Percentiles rank a stretch among this genome's conserved stretches.
Evolutionary conservation across 164 flowering plant species (phyloP).

Genomic region (Tetrastigma voinierianum): DNA sequence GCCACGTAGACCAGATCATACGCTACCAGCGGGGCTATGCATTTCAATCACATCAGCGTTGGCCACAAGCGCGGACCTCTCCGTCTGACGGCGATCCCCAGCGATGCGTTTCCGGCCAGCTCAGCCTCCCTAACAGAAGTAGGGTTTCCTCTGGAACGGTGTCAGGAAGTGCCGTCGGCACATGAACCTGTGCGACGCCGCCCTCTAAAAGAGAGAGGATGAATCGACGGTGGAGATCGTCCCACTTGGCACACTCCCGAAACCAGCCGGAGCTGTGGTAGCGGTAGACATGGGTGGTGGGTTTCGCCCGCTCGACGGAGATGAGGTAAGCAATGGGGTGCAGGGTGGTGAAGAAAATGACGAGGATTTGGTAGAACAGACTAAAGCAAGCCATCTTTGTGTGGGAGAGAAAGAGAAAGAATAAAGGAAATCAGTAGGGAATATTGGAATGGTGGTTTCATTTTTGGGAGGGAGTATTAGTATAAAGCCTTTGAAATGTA

Average conservation of each 20-base stretch:
- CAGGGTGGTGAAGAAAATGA: constrained; percentile 51
- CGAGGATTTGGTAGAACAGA: constrained; percentile 44
- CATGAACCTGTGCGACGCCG: constrained; percentile 58
- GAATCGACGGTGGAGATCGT: constrained; percentile 59
- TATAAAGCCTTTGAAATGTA: too few relatives aligned
- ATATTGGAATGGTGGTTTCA: too few relatives aligned
- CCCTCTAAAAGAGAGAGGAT: constrained; percentile 66
- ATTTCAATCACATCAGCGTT: constrained; percentile 51
- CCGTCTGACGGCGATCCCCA: constrained; percentile 61
- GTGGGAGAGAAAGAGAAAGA: constrained; percentile 3
- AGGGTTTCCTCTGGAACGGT: constrained; percentile 34
- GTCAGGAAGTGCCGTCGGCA: constrained; percentile 32
- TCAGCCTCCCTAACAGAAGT: constrained; percentile 58
- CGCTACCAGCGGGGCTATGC: constrained; percentile 68
- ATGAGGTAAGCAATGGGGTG: constrained; percentile 62
- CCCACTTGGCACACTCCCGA: constrained; percentile 83
- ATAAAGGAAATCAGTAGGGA: too few relatives aligned
- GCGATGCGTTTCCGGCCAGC: constrained; percentile 52
- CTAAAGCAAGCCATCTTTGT: constrained; percentile 17
- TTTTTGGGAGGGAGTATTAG: too few relatives aligned
- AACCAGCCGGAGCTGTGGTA: constrained; percentile 73
- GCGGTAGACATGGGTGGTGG: constrained; percentile 49
- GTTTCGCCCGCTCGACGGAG: constrained; percentile 43
- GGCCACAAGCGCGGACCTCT: constrained; percentile 69
- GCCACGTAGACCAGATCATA: constrained; percentile 76